Percentiles rank a stretch among this genome's conserved stretches.
Evolutionary conservation across 352 stramenopile species (phyloP).

Genomic region (Globisporangium parvum): DNA sequence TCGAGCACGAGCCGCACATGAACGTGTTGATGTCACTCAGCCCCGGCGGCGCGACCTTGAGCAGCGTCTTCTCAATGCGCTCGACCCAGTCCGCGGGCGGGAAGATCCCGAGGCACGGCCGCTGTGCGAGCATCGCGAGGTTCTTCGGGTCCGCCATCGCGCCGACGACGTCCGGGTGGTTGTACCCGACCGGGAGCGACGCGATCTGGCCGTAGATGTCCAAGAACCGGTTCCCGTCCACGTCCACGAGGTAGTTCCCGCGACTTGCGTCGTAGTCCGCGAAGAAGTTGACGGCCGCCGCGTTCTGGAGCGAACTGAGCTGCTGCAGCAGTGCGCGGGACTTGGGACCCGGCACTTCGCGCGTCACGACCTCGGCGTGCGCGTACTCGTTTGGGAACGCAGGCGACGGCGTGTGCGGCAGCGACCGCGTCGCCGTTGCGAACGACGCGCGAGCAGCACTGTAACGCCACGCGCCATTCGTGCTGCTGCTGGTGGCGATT

Average conservation of each 20-base stretch:
- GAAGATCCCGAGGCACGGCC: conserved; percentile 71
- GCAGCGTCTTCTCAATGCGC: too few relatives aligned
- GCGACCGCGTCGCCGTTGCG: neutral
- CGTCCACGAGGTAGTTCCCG: conserved; percentile 83
- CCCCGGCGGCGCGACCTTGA: too few relatives aligned
- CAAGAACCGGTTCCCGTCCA: conserved; percentile 79
- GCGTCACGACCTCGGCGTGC: conserved; percentile 42
- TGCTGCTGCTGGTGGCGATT: neutral
- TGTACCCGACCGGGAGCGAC: conserved; percentile 82
- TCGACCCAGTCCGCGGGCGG: too few relatives aligned
- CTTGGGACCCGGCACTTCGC: conserved; percentile 55
- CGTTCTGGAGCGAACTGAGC: conserved; percentile 61
- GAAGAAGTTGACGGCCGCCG: conserved; percentile 68
- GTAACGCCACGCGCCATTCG: too few relatives aligned
- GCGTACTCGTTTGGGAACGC: conserved; percentile 61
- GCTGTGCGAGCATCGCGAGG: conserved; percentile 61
- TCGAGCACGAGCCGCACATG: too few relatives aligned
- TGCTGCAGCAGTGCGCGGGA: conserved; percentile 45
- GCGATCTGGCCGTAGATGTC: conserved; percentile 84
- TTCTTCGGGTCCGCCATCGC: conserved; percentile 61
- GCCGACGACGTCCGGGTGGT: conserved; percentile 66
- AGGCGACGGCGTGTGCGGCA: conserved; percentile 42
- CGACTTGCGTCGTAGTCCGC: conserved; percentile 65
- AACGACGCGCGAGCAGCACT: neutral
- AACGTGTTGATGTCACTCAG: too few relatives aligned